Evolutionary conservation across 2,329 filamentous ascomycete species (phyloP).

Genomic region (Dryadomyces quercivorus): DNA sequence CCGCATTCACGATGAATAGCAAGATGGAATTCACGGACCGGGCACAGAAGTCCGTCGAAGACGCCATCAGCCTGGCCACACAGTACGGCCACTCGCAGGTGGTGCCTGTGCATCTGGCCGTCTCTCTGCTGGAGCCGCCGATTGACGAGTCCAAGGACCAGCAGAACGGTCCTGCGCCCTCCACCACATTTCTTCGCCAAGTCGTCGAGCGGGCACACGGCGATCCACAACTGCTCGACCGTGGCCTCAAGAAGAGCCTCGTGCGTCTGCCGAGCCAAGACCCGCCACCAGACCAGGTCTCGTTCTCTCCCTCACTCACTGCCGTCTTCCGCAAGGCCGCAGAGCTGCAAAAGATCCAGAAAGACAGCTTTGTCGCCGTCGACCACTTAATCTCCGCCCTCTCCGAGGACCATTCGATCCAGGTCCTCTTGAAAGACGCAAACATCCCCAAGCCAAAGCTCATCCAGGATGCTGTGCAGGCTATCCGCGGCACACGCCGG

Average conservation of each 20-base stretch:
- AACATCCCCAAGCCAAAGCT: constrained; percentile 89
- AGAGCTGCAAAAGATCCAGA: constrained; percentile 93
- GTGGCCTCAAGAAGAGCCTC: constrained; percentile 79
- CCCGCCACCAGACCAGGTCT: constrained; percentile 79
- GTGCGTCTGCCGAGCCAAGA: constrained; percentile 90
- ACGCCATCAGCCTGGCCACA: constrained; percentile 77
- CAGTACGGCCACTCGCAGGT: constrained; percentile 89
- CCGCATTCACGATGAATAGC: constrained; percentile 43
- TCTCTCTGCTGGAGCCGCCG: constrained; percentile 65
- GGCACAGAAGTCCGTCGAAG: constrained; percentile 78
- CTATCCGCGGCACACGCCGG: constrained; percentile 82
- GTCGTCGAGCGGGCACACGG: constrained; percentile 90
- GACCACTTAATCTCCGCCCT: constrained; percentile 87
- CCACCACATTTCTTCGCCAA: constrained; percentile 79
- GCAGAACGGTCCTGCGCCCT: constrained; percentile 57
- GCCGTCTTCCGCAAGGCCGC: constrained; percentile 73
- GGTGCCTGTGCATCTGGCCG: constrained; percentile 78
- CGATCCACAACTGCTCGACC: constrained; percentile 78
- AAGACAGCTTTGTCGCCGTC: constrained; percentile 86
- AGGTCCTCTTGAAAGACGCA: constrained; percentile 64
- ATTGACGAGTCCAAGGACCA: constrained; percentile 71
- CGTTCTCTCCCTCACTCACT: constrained; percentile 69
- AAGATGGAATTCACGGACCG: constrained; percentile 89
- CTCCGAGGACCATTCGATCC: constrained; percentile 64
- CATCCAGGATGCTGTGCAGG: constrained; percentile 77